These are phyloP conservation scores for Podospora didyma DNA, from an alignment of 495 filamentous ascomycete genomes.

Conservation along the genomic window DNA sequence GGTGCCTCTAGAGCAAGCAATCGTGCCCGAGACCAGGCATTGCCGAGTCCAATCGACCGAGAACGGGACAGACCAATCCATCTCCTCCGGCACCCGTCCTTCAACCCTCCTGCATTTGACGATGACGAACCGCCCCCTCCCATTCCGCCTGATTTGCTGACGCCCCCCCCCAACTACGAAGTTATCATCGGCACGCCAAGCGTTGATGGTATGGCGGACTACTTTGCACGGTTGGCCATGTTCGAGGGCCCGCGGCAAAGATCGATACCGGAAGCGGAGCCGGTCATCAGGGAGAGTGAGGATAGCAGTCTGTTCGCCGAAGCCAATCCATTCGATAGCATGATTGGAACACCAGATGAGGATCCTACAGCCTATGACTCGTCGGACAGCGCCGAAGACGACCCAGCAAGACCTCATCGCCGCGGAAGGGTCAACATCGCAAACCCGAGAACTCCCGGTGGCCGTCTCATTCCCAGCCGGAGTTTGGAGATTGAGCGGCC, in stretches of 20 bases:
- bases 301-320: constrained; percentile 1
- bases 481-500: constrained; percentile 46
- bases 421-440: constrained; percentile 49
- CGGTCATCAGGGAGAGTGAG: not conserved
- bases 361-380: constrained; percentile 23
- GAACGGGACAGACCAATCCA: constrained; percentile 68
- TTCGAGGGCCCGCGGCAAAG: constrained; percentile 37
- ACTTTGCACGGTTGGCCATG: constrained; percentile 62
- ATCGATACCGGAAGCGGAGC: not conserved
- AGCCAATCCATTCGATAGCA: not conserved
- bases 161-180: constrained; percentile 87
- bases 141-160: constrained; percentile 48
- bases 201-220: constrained; percentile 81
- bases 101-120: constrained; percentile 87
- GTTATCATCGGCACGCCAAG: constrained; percentile 75
- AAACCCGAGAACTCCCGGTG: constrained; percentile 52
- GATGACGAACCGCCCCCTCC: constrained; percentile 76
- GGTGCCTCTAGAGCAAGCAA: constrained; percentile 10
- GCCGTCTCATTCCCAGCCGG: constrained; percentile 41
- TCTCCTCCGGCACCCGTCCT: constrained; percentile 80
- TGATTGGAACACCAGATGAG: not conserved
- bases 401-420: constrained; percentile 37
- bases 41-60: constrained; percentile 16
- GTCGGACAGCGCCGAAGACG: constrained; percentile 32
- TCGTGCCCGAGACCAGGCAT: constrained; percentile 9